Percentiles rank a stretch among this genome's conserved stretches.
These are phyloP conservation scores for Rhizoclosmatium sp. DNA, from an alignment of 192 early-diverging fungal genomes.

Conservation along the genomic window DNA sequence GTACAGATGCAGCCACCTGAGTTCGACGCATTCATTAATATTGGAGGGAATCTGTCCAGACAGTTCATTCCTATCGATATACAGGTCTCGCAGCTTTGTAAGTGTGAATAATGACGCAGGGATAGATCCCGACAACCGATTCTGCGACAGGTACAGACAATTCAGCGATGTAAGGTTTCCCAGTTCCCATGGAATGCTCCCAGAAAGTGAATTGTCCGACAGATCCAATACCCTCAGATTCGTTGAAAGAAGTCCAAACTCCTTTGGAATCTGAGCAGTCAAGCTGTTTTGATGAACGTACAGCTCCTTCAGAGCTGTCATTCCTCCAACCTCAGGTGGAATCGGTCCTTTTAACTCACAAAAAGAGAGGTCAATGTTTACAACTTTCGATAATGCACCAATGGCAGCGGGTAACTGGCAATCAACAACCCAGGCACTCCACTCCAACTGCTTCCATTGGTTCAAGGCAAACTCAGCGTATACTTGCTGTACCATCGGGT, in stretches of 20 bases:
- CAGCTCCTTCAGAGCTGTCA: not conserved
- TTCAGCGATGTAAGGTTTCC: not conserved
- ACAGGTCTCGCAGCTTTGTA: not conserved
- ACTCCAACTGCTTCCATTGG: not conserved
- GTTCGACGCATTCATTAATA: not conserved
- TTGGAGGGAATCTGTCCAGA: not conserved
- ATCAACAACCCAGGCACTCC: not conserved
- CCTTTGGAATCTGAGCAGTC: not conserved
- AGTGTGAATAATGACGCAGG: not conserved
- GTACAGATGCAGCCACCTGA: not conserved
- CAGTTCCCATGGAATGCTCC: not conserved
- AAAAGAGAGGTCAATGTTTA: not conserved
- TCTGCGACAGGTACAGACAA: not conserved
- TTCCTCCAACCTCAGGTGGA: not conserved
- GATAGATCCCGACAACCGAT: not conserved
- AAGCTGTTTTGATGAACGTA: not conserved
- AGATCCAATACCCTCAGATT: not conserved
- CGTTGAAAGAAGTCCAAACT: not conserved
- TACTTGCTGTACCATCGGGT: not conserved
- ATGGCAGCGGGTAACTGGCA: not conserved
- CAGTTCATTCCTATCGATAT: not conserved
- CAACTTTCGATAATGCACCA: not conserved
- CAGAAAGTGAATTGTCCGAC: not conserved
- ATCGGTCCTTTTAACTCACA: not conserved
- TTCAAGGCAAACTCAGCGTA: not conserved